phyloP scores from a whole-genome alignment of 2,329 filamentous ascomycete species.

The Periglandula ipomoeae region DNA sequence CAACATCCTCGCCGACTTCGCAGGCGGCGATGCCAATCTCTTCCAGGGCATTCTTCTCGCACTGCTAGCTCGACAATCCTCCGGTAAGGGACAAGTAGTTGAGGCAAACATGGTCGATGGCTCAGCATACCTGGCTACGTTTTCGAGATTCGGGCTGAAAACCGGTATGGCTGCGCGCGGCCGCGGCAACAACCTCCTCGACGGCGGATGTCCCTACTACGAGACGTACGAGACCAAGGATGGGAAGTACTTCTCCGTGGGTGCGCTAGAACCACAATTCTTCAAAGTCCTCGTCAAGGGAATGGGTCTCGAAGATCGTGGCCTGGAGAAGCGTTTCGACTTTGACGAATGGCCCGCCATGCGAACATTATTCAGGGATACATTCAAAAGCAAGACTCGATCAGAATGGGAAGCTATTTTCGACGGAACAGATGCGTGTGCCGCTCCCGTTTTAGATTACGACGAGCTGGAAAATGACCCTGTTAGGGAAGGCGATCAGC shows the following conservation, averaged over 20 bases:
- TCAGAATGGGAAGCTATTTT: slow-evolving; percentile 79
- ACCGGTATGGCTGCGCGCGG: slow-evolving; percentile 51
- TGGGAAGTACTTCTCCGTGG: slow-evolving; percentile 74
- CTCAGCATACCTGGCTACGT: slow-evolving; percentile 65
- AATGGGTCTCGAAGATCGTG: slow-evolving; percentile 46
- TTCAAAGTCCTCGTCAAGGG: slow-evolving; percentile 60
- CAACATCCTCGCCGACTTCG: slow-evolving; percentile 87
- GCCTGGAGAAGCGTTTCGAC: slow-evolving; percentile 47
- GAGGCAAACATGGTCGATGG: slow-evolving; percentile 98
- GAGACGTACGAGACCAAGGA: slow-evolving; percentile 81
- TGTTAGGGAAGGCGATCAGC: slow-evolving; percentile 55
- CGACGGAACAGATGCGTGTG: slow-evolving; percentile 86
- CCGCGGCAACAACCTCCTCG: slow-evolving; percentile 69
- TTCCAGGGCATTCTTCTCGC: slow-evolving; percentile 79
- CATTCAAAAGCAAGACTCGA: slow-evolving; percentile 63
- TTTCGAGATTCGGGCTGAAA: slow-evolving; percentile 60
- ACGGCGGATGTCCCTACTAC: slow-evolving; percentile 82
- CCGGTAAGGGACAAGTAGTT: slow-evolving; percentile 74
- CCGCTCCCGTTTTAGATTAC: slow-evolving; percentile 76
- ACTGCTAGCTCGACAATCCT: slow-evolving; percentile 53
- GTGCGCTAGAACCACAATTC: slow-evolving; percentile 82
- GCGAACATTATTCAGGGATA: slow-evolving; percentile 45
- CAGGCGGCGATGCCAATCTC: slow-evolving; percentile 74
- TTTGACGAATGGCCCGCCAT: slow-evolving; percentile 59
- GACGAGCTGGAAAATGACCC: slow-evolving; percentile 51